Evolutionary conservation across 805 yeast genomes (phyloP), one percentile per base, ranked within the genome.

Genomic region (Cyberlindnera japonica): DNA sequence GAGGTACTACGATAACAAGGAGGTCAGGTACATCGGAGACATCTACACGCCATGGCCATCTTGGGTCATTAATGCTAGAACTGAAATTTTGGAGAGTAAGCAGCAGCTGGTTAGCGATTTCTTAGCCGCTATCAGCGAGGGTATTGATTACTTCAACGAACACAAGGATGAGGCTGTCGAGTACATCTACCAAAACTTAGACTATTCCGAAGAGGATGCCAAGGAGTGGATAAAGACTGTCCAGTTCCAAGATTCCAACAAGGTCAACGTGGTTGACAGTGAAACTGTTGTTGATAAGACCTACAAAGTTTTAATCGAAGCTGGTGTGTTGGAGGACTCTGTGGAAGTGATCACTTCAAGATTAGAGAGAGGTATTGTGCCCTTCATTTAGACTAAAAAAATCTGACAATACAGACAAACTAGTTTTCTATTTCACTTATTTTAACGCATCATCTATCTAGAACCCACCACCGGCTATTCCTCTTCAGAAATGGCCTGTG

Each of bases 31-130:
- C 50, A 79, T 89, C 45, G 97, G 95, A 13, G 86, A 84, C 49
- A 88, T 89, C 42, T 85, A 83, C 63, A 89, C 97, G 1, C 97
- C 97, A 15, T 89, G 97, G 97, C 91, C 96, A 10, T 84, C 95
- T 2, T 89, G 96, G 96, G 90, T 87, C 13, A 71, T 88, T 35
- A 77, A 79, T 16, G 78, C 78, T 5, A 62, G 71, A 38, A 55
- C 64, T 13, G 66, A 64, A n/a, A 50, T 72, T 5, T 50, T 69
- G 25, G 60, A 57, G 6, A 51, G 55, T n/a, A 50, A 57, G 15
- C 39, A 55, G 11, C 52, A 54, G 19, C 58, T 54, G 5, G 50
- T 72, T 30, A 40, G 44, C 3, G 51, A 50, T 3, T 81, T 88
- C 44, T 48, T 79, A 35, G 51, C 58, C 2, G 81, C 80, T 1